Evolutionary conservation across 441 rosid species (phyloP).

Genomic region (Populus hybrid): DNA sequence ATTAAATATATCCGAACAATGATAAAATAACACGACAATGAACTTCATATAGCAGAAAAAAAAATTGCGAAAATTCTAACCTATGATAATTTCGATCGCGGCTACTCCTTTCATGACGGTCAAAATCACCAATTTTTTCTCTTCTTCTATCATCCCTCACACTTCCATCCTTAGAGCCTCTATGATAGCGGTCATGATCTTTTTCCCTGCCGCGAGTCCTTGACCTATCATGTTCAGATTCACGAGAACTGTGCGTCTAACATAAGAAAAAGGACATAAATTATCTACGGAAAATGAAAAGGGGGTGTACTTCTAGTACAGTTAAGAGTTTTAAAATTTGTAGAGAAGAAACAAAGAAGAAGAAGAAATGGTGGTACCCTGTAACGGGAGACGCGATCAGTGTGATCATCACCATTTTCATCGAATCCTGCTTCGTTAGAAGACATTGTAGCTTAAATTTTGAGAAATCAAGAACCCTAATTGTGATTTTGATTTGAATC

Average conservation of each 20-base stretch:
- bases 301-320: background rate
- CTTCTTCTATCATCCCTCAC: conserved; percentile 20
- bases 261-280: background rate
- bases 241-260: conserved; percentile 15
- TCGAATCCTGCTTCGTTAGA: background rate
- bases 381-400: background rate
- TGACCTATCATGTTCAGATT: conserved; percentile 23
- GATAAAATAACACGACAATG: background rate
- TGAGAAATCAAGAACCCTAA: background rate
- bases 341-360: background rate
- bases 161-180: conserved; percentile 23
- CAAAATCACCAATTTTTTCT: conserved; percentile 18
- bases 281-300: background rate
- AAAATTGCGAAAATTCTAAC: conserved; percentile 2
- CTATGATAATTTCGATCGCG: conserved; percentile 24
- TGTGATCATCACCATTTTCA: background rate
- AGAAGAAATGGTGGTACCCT: background rate
- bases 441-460: background rate
- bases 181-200: conserved; percentile 16
- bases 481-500: too few species aligned
- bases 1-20: background rate
- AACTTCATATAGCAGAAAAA: background rate
- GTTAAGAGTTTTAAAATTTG: background rate
- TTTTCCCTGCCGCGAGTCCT: conserved; percentile 17
- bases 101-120: conserved; percentile 12